A percentile compares a stretch with the other conserved stretches of the same genome.
Conservation (phyloP, 345 rosid genomes). For the Boechera stricta region DNA sequence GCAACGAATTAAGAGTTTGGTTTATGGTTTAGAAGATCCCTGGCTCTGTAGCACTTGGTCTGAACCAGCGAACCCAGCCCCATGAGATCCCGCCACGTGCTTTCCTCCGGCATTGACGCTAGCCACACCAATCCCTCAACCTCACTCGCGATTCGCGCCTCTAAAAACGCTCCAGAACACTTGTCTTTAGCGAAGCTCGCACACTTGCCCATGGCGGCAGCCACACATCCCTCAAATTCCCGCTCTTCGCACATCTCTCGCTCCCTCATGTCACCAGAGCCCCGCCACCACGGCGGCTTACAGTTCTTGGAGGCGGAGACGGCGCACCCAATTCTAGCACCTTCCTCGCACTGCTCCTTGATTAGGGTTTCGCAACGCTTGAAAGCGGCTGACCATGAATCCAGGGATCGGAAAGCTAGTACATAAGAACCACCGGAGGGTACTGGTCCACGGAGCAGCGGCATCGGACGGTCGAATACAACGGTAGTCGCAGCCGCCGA, state of each 20-base stretch:
- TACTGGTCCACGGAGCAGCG: constrained; percentile 73
- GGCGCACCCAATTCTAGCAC: constrained; percentile 86
- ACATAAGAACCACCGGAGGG: constrained; percentile 51
- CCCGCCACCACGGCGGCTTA: constrained; percentile 84
- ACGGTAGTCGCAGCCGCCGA: constrained; percentile 64
- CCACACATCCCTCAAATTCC: constrained; percentile 71
- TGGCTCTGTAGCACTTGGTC: constrained; percentile 49
- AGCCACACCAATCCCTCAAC: constrained; percentile 49
- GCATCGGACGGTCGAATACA: constrained; percentile 60
- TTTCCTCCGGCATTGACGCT: constrained; percentile 54
- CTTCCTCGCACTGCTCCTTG: constrained; percentile 74
- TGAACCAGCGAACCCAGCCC: constrained; percentile 23
- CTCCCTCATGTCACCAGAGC: constrained; percentile 55
- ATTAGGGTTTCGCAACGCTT: constrained; percentile 54
- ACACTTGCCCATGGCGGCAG: constrained; percentile 69
- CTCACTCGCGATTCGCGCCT: constrained; percentile 63
- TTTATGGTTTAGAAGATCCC: constrained; percentile 46
- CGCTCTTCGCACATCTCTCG: constrained; percentile 79
- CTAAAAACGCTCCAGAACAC: constrained; percentile 59
- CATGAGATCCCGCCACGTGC: constrained; percentile 39
- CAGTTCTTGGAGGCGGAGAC: constrained; percentile 73
- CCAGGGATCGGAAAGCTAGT: constrained; percentile 69
- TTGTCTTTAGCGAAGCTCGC: constrained; percentile 63
- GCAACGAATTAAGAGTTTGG: neutral
- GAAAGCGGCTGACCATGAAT: constrained; percentile 68